These are phyloP conservation scores for Fabrea salina DNA, from an alignment of 169 alveolate species.

Conservation along the genomic window DNA sequence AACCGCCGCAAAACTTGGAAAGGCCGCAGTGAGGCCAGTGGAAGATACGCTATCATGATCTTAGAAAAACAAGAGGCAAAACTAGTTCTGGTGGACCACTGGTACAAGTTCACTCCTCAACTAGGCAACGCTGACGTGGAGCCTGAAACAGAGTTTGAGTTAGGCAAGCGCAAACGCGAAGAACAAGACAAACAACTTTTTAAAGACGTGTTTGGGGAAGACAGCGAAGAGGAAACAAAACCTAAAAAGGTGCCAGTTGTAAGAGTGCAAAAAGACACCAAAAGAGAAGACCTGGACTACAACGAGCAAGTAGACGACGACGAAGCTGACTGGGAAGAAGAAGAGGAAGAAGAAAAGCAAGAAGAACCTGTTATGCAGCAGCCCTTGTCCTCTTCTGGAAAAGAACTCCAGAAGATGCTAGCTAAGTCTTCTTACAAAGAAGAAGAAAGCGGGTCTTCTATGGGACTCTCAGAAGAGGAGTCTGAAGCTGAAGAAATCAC, in stretches of 20 bases:
- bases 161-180: background rate
- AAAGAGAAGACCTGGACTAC: conserved; percentile 19
- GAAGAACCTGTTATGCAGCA: conserved; percentile 4
- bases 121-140: background rate
- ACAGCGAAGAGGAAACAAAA: conserved; percentile 16
- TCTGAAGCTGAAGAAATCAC: background rate
- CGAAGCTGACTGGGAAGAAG: conserved; percentile 10
- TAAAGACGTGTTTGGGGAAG: conserved; percentile 21
- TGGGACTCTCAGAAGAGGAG: conserved; percentile 1
- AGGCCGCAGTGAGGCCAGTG: conserved; percentile 21
- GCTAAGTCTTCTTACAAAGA: background rate
- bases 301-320: conserved; percentile 22
- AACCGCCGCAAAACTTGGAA: background rate
- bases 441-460: conserved; percentile 2
- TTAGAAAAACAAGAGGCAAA: background rate
- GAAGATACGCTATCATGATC: conserved; percentile 22
- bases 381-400: background rate
- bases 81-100: conserved; percentile 13
- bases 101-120: conserved; percentile 26
- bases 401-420: conserved; percentile 19
- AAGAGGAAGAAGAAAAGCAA: background rate
- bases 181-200: background rate
- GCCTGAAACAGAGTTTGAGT: background rate
- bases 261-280: background rate
- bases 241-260: background rate